phyloP scores from a whole-genome alignment of 2,329 filamentous ascomycete species.

The Claviceps sp. region DNA sequence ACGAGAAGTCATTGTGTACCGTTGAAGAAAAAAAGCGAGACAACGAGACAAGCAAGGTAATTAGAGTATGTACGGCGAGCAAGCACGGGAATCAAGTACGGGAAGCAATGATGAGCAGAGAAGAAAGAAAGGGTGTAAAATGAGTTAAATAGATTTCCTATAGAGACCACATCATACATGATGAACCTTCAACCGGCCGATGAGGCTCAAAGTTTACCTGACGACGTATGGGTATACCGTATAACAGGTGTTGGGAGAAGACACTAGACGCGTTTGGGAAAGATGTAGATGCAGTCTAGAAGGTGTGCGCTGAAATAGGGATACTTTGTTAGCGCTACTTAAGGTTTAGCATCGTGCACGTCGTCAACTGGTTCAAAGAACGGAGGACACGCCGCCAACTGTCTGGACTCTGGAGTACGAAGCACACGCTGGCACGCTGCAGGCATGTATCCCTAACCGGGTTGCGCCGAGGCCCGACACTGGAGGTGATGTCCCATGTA shows the following conservation, averaged over 20 bases:
- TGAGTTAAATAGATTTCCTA: not conserved
- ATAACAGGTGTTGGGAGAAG: not conserved
- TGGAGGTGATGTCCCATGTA: too few relatives aligned
- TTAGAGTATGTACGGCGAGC: too few relatives aligned
- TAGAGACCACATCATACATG: not conserved
- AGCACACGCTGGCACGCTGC: too few relatives aligned
- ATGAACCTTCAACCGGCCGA: not conserved
- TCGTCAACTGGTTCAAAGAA: not conserved
- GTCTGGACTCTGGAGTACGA: too few relatives aligned
- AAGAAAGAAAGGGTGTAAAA: not conserved
- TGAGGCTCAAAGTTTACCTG: slow-evolving; percentile 4
- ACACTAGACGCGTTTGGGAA: slow-evolving; percentile 1
- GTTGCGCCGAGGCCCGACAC: too few relatives aligned
- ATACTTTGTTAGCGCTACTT: not conserved
- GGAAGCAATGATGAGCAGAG: not conserved
- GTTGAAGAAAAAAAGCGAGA: not conserved
- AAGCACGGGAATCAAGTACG: too few relatives aligned
- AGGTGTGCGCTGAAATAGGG: not conserved
- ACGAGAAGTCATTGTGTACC: not conserved
- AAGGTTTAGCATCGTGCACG: too few relatives aligned
- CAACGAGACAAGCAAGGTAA: not conserved
- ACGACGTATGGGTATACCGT: not conserved
- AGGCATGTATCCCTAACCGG: too few relatives aligned
- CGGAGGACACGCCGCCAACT: too few relatives aligned
- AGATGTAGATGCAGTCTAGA: not conserved